phyloP scores from a whole-genome alignment of 1,139 yeast genomes.

The Pichia sp. region DNA sequence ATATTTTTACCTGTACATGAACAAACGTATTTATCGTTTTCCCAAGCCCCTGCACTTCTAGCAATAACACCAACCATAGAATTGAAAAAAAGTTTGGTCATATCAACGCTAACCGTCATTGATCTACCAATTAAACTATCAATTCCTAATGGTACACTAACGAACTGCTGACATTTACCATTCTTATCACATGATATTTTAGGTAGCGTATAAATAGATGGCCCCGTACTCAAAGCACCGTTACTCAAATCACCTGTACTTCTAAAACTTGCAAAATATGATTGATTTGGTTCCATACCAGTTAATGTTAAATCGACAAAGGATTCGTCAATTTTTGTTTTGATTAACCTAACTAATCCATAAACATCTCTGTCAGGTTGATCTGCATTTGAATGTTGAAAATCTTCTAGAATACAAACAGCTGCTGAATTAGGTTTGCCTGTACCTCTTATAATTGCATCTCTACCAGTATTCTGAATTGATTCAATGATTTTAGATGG shows the following conservation, averaged over 20 bases:
- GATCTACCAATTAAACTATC: slow-evolving; percentile 75
- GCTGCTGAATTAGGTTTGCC: slow-evolving; percentile 88
- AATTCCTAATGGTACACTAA: slow-evolving; percentile 52
- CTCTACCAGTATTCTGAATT: slow-evolving; percentile 69
- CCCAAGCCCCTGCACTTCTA: slow-evolving; percentile 96
- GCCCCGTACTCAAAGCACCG: slow-evolving; percentile 71
- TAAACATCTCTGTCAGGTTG: slow-evolving; percentile 55
- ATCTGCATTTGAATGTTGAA: slow-evolving; percentile 32
- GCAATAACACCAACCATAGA: slow-evolving; percentile 84
- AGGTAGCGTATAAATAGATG: slow-evolving; percentile 39
- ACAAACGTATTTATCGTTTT: slow-evolving; percentile 87
- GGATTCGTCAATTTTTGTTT: slow-evolving; percentile 44
- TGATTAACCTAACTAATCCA: slow-evolving; percentile 85
- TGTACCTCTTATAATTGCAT: slow-evolving; percentile 88
- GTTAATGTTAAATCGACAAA: slow-evolving; percentile 74
- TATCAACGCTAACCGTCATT: slow-evolving; percentile 44
- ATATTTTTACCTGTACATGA: slow-evolving; percentile 92
- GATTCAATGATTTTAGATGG: slow-evolving; percentile 64
- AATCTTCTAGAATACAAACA: slow-evolving; percentile 80
- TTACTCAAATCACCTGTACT: slow-evolving; percentile 67
- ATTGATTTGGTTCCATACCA: slow-evolving; percentile 52
- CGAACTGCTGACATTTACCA: slow-evolving; percentile 52
- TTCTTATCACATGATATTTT: slow-evolving; percentile 29
- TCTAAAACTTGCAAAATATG: slow-evolving; percentile 64
- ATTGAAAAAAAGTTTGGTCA: slow-evolving; percentile 33